Conservation (phyloP, 495 filamentous ascomycete species). For the Amphirosellinia nigrospora region DNA sequence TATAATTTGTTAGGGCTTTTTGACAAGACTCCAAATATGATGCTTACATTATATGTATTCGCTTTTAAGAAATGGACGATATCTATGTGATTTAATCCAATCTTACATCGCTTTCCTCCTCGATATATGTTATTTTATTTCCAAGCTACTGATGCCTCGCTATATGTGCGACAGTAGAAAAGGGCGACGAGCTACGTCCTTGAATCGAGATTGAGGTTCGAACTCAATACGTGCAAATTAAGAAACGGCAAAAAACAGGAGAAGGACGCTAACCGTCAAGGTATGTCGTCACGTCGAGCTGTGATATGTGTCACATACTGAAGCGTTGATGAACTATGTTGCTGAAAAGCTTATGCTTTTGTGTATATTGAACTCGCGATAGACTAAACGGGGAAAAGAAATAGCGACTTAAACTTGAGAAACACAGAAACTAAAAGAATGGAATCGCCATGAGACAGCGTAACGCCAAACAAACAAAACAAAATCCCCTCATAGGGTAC, state of each 20-base stretch:
- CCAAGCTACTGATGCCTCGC: too few species aligned
- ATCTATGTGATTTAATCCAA: too few species aligned
- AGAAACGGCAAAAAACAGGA: background rate
- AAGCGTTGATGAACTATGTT: background rate
- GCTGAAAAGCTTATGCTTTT: background rate
- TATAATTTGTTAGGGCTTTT: too few species aligned
- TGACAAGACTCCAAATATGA: too few species aligned
- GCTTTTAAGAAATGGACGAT: too few species aligned
- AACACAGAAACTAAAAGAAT: background rate
- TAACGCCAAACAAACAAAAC: background rate
- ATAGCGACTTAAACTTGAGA: background rate
- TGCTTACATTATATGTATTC: too few species aligned
- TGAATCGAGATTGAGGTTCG: too few species aligned
- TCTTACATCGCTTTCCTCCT: too few species aligned
- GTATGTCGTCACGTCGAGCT: background rate
- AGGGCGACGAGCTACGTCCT: too few species aligned
- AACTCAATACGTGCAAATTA: background rate
- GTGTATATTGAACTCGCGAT: background rate
- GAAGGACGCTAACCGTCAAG: background rate
- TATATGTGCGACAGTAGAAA: too few species aligned
- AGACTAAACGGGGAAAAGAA: background rate
- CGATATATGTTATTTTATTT: too few species aligned
- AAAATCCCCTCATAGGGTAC: background rate
- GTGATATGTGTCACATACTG: background rate
- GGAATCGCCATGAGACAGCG: background rate